Evolutionary conservation across 163 green algal species (phyloP).

Genomic region (Chlamydomonas reinhardtii): DNA sequence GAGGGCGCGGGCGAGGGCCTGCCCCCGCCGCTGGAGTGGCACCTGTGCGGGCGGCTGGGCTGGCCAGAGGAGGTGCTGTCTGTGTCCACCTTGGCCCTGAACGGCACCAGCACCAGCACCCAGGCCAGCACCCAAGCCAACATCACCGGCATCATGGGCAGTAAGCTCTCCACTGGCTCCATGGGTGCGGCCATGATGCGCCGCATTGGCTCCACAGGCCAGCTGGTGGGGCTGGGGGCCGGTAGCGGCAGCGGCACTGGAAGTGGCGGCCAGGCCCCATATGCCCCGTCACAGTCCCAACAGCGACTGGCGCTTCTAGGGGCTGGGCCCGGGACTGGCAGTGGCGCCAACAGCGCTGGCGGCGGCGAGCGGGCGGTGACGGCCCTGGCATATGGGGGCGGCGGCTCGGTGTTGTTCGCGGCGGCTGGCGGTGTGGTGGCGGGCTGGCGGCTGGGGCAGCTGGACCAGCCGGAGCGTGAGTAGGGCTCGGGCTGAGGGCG

Average conservation of each 20-base stretch:
- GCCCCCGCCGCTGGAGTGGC: conserved; percentile 3
- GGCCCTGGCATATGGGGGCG: conserved; percentile 6
- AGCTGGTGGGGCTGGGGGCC: too few species aligned
- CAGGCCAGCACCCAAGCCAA: too few species aligned
- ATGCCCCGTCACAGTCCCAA: too few species aligned
- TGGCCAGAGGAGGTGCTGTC: conserved; percentile 19
- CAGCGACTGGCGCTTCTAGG: too few species aligned
- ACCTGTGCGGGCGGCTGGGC: conserved; percentile 38
- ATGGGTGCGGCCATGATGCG: not conserved
- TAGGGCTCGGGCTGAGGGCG: not conserved
- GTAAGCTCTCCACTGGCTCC: not conserved
- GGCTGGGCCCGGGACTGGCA: too few species aligned
- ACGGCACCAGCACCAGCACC: too few species aligned
- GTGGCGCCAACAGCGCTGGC: not conserved
- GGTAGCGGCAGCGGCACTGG: too few species aligned
- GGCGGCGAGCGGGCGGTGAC: conserved; percentile 2
- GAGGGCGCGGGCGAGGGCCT: not conserved
- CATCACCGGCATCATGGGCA: too few species aligned
- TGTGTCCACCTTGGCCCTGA: not conserved
- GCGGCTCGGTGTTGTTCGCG: not conserved
- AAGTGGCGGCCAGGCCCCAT: too few species aligned
- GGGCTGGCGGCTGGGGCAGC: conserved; percentile 25
- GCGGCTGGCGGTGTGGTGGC: conserved; percentile 17
- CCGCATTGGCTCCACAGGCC: not conserved
- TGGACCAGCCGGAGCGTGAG: conserved; percentile 41